Conservation (phyloP, 78 protist genomes). For the Chrysochromulina tobinii region DNA sequence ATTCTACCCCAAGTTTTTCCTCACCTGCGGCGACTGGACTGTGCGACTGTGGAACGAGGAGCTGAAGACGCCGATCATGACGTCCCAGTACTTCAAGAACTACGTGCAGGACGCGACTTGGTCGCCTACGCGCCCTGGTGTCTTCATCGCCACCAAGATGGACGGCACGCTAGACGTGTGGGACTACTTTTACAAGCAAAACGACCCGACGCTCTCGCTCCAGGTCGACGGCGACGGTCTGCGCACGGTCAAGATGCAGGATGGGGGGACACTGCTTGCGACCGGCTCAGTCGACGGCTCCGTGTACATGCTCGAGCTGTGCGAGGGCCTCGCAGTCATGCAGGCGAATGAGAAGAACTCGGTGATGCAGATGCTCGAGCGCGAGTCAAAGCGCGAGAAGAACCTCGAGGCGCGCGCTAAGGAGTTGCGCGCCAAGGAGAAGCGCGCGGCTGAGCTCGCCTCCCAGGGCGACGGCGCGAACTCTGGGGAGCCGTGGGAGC, state of each 20-base stretch:
- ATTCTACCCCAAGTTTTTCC: conserved; percentile 66
- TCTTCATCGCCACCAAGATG: conserved; percentile 68
- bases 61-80: conserved; percentile 57
- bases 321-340: conserved; percentile 22
- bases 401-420: conserved; percentile 61
- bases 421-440: conserved; percentile 44
- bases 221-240: conserved; percentile 52
- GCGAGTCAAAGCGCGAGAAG: conserved; percentile 64
- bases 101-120: conserved; percentile 78
- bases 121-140: conserved; percentile 76
- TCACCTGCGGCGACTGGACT: conserved; percentile 87
- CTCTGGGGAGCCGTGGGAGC: background rate
- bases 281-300: conserved; percentile 71
- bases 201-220: conserved; percentile 63
- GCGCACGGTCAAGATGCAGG: conserved; percentile 44
- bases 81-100: conserved; percentile 60
- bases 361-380: conserved; percentile 21
- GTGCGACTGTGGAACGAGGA: conserved; percentile 80
- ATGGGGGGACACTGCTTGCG: conserved; percentile 57
- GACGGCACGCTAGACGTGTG: conserved; percentile 83
- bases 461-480: background rate
- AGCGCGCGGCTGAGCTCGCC: background rate
- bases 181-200: conserved; percentile 73
- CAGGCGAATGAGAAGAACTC: conserved; percentile 62
- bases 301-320: conserved; percentile 61